A percentile compares a stretch with the other conserved stretches of the same genome.
These are phyloP conservation scores for Austroboletus olivaceoglutinosus DNA, from an alignment of 1,284 basidiomycete genomes.

Conservation along the genomic window DNA sequence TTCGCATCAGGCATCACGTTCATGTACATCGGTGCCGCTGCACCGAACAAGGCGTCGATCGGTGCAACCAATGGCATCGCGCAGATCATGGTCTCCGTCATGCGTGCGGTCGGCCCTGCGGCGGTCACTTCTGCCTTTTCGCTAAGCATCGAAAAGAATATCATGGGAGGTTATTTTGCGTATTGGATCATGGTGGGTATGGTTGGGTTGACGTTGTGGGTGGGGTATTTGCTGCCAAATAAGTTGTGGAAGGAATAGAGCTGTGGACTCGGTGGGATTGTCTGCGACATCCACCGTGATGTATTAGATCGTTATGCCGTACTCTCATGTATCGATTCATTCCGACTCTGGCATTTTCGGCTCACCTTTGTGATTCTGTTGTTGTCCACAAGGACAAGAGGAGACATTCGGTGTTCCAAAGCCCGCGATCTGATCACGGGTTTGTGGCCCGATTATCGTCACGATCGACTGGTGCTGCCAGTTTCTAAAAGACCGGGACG, in stretches of 20 bases:
- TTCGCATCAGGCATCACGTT: not conserved
- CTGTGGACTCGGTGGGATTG: too few species aligned
- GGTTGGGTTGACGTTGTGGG: not conserved
- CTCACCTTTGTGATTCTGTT: too few species aligned
- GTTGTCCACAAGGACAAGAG: too few species aligned
- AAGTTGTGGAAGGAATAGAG: not conserved
- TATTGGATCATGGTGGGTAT: not conserved
- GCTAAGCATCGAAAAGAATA: not conserved
- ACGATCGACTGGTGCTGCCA: too few species aligned
- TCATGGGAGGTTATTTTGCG: not conserved
- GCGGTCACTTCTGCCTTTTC: not conserved
- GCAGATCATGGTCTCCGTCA: not conserved
- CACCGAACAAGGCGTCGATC: not conserved
- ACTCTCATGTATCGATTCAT: too few species aligned
- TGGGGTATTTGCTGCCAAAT: not conserved
- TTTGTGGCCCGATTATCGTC: too few species aligned
- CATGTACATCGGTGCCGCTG: not conserved
- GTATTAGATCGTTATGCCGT: too few species aligned
- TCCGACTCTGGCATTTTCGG: too few species aligned
- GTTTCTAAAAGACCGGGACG: too few species aligned
- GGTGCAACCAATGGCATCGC: not conserved
- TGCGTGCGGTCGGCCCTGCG: not conserved
- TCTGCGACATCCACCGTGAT: too few species aligned
- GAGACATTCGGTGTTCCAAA: too few species aligned
- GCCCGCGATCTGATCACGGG: too few species aligned